Conservation (phyloP, 768 basidiomycete genomes). For the Phlebiopsis gigantea region DNA sequence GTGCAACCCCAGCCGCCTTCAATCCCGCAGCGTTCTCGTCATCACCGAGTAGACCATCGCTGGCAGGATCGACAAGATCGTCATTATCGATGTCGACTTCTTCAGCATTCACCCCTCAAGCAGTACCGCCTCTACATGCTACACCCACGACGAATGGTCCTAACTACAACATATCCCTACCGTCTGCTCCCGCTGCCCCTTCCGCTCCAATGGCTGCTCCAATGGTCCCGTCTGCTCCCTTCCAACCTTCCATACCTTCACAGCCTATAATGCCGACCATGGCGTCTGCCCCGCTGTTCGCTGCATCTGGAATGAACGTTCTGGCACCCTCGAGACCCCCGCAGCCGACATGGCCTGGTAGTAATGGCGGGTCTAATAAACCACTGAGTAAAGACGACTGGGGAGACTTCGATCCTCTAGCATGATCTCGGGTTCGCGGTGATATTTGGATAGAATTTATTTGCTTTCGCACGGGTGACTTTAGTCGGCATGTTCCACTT, state of each 20-base stretch:
- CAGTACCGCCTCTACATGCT: background rate
- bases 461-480: background rate
- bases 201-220: constrained; percentile 10
- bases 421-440: constrained; percentile 26
- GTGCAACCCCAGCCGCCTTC: constrained; percentile 30
- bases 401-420: constrained; percentile 80
- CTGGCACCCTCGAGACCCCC: constrained; percentile 61
- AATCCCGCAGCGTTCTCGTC: constrained; percentile 24
- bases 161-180: constrained; percentile 54
- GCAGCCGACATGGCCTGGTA: constrained; percentile 40
- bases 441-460: constrained; percentile 12
- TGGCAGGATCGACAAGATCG: constrained; percentile 8
- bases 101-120: constrained; percentile 8
- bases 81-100: constrained; percentile 14
- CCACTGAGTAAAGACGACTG: constrained; percentile 61
- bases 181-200: constrained; percentile 19
- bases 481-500: constrained; percentile 36
- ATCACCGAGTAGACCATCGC: constrained; percentile 7
- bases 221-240: constrained; percentile 15
- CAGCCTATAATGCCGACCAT: constrained; percentile 22
- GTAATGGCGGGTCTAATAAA: constrained; percentile 30
- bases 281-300: constrained; percentile 14
- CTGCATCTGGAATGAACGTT: constrained; percentile 34
- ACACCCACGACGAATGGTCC: constrained; percentile 34
- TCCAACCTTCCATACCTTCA: constrained; percentile 19